A percentile compares a stretch with the other conserved stretches of the same genome.
phyloP scores from a whole-genome alignment of 2,329 filamentous ascomycete species.

The Aureobasidium subglaciale region DNA sequence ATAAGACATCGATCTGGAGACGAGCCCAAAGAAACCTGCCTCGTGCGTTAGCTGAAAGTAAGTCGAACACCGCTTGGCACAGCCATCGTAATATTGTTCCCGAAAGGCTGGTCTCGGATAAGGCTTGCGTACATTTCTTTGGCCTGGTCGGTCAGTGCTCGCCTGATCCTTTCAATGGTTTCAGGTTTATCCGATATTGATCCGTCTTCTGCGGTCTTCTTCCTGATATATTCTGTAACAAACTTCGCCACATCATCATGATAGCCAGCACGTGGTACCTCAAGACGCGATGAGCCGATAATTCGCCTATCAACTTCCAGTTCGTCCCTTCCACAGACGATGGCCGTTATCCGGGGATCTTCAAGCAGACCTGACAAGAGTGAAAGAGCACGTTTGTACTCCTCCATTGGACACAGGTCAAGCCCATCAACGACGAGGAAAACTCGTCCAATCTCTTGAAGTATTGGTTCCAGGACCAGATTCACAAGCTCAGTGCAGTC shows the following conservation, averaged over 20 bases:
- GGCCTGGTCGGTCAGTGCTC: background rate
- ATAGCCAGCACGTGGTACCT: background rate
- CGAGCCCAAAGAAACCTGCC: slow-evolving; percentile 14
- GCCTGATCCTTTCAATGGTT: background rate
- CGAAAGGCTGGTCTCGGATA: too few species aligned
- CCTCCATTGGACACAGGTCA: background rate
- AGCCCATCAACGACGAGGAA: slow-evolving; percentile 13
- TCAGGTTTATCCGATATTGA: background rate
- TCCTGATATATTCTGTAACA: background rate
- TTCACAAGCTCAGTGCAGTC: too few species aligned
- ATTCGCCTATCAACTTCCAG: background rate
- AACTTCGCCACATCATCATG: background rate
- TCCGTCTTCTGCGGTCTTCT: background rate
- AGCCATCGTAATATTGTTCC: too few species aligned
- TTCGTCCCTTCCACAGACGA: background rate
- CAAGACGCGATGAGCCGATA: background rate
- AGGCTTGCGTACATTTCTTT: slow-evolving; percentile 8
- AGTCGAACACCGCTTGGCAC: too few species aligned
- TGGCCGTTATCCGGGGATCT: too few species aligned
- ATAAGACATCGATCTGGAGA: slow-evolving; percentile 10
- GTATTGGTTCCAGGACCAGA: background rate
- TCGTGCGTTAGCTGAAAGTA: too few species aligned
- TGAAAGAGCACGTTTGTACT: background rate
- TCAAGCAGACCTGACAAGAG: background rate
- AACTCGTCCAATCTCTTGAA: background rate